Evolutionary conservation across 352 stramenopile genomes (phyloP), one percentile per base, ranked within the genome.

Genomic region (Globisporangium paroecandrum): DNA sequence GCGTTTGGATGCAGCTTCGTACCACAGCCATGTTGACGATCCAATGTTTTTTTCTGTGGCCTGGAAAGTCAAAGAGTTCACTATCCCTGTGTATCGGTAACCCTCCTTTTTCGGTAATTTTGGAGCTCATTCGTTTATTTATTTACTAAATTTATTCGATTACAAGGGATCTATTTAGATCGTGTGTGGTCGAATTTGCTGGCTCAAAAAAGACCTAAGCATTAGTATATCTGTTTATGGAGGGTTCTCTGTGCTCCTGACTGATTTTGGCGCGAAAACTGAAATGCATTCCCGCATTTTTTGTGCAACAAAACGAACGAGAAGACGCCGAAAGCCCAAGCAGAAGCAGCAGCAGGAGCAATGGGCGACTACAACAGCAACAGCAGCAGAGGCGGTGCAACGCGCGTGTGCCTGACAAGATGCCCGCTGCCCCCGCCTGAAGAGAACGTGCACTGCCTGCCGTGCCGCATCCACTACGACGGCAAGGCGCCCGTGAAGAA

Each of bases 391-490:
- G 9, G 51, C 4, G 62, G 53, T 43, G n/a, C 55, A 9, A 70
- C 65, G 68, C 72, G 73, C 46, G 79, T 93, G 51, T 93, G 85
- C 71, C 73, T 91, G 58, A 93, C 85, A 73, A 82, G 87, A 56
- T 95, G 85, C 41, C 87, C 87, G 34, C 70, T 95, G 61, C 78
- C 79, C 20, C 66, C 82, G 8, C 51, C 78, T 1, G 81, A 90
- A 46, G 62, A 83, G 58, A 73, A 68, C 32, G 79, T 95, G 66
- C 87, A 95, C 70, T 89, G 83, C 32, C 70, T 95, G 56, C 87
- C 87, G 20, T 95, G 87, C 49, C 81, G 80, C 47, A 87, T 95
- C 56, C 76, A 91, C 63, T 79, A 82, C 64, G 73, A 93, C 67
- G 87, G 87, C 1, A 58, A 70, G 8, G 87, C 87, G 3, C 58